Evolutionary conservation across 179 eudicot species (phyloP).

Genomic region (Pouteria campechiana): DNA sequence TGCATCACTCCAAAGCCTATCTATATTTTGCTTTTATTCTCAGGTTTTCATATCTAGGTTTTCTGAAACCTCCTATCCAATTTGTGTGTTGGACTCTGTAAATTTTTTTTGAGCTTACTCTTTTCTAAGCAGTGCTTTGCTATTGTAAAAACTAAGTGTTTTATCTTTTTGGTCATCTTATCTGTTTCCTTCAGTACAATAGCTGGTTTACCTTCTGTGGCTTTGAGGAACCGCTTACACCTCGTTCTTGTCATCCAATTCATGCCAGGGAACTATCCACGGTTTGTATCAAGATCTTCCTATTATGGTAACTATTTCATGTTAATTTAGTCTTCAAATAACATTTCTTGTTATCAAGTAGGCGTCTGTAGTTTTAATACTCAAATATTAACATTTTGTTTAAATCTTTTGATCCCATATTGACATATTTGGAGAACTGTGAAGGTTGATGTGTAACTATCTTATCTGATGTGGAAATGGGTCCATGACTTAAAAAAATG

Average conservation of each 20-base stretch:
- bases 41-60: neutral
- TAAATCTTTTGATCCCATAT: too few species aligned
- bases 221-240: constrained; percentile 65
- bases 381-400: too few species aligned
- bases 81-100: neutral
- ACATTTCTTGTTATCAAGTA: too few species aligned
- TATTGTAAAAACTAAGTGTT: neutral
- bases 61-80: neutral
- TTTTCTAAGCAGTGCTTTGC: neutral
- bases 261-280: constrained; percentile 81
- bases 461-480: too few species aligned
- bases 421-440: too few species aligned
- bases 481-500: too few species aligned
- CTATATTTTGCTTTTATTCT: neutral
- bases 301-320: too few species aligned
- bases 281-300: constrained; percentile 32
- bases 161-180: constrained; percentile 3
- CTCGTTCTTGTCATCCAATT: constrained; percentile 57
- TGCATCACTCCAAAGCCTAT: too few species aligned
- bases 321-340: too few species aligned
- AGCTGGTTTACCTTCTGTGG: constrained; percentile 89
- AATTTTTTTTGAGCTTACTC: neutral
- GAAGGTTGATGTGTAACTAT: too few species aligned
- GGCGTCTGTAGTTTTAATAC: too few species aligned
- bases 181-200: constrained; percentile 53